Base-by-base conservation (phyloP, 192 early-diverging fungal species). In the Backusella psychrophila region DNA sequence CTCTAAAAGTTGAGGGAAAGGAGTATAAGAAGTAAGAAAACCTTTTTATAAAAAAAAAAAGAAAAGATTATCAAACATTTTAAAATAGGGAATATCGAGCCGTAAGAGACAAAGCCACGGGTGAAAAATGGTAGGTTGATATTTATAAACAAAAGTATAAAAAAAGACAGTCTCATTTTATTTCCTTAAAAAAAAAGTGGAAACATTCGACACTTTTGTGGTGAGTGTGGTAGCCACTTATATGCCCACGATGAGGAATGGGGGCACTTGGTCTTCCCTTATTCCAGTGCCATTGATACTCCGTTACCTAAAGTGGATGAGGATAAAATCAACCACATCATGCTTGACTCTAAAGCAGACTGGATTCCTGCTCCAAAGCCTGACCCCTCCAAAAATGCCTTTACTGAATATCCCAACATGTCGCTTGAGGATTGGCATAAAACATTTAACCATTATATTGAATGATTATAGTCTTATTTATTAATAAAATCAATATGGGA, bases 381-480 rank as follows among this genome's bases (percentile, higher is more conserved):
- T 1, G 72, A 53, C 26, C 21, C 73, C 17, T 34, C 71, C 26
- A 74, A 75, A 9, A 77, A 86, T 52, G 21, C 69, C 71, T 91
- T 86, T 82, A 78, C 82, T 8, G 81, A 86, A 49, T 90, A 91
- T 71, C 89, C 88, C 2, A 39, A 80, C 6, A 78, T 69, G 44
- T 88, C 89, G 53, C 71, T 91, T 5, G 84, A 87, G 63, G 74
- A 87, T 26, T 91, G 90, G 90, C 90, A 91, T 77, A 85, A 86
- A 66, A 63, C 83, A 14, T 73, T 86, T 41, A 77, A 75, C 5
- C 39, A 81, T 63, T 80, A 75, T 65, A 69, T 74, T 33, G 78
- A 83, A 44, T 53, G 44, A 78, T 44, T 38, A n/a, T 17, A n/a
- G n/a, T 49, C 17, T 49, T 49, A 33, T 33, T 33, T 2, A 33